These are phyloP conservation scores for Bacterosira constricta DNA, from an alignment of 108 stramenopile species.

Conservation along the genomic window DNA sequence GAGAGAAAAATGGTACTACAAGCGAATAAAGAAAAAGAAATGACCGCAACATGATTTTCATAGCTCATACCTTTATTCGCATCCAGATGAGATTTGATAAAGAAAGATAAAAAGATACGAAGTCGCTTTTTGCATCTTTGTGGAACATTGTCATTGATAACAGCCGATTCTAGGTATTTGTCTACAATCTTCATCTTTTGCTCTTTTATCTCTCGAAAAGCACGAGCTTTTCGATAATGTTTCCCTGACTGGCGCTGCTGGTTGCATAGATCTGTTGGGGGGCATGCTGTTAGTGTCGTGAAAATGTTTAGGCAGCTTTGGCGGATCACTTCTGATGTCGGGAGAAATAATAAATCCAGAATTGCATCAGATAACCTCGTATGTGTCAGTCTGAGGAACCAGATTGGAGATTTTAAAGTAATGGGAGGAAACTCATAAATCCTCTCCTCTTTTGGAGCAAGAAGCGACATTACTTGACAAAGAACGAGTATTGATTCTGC, in stretches of 20 bases:
- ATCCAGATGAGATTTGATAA: conserved; percentile 63
- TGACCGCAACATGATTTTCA: background rate
- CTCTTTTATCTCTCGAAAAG: conserved; percentile 41
- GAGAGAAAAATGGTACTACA: background rate
- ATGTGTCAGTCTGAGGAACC: conserved; percentile 74
- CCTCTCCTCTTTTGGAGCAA: conserved; percentile 31
- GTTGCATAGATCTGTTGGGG: conserved; percentile 45
- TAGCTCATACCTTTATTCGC: conserved; percentile 37
- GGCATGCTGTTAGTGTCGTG: conserved; percentile 58
- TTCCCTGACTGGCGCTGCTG: conserved; percentile 20
- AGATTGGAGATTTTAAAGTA: conserved; percentile 55
- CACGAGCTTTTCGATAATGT: conserved; percentile 33
- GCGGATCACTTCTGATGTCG: conserved; percentile 52
- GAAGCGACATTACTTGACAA: conserved; percentile 54
- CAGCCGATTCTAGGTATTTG: conserved; percentile 42
- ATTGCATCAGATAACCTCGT: conserved; percentile 69
- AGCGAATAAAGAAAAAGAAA: background rate
- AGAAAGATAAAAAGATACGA: conserved; percentile 50
- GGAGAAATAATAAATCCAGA: conserved; percentile 76
- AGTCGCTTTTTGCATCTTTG: conserved; percentile 42
- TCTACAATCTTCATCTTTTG: conserved; percentile 42
- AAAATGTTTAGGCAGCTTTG: conserved; percentile 56
- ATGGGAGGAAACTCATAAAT: conserved; percentile 20
- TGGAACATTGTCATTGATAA: conserved; percentile 51
- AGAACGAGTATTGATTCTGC: conserved; percentile 69